Percentiles rank a stretch among this genome's conserved stretches.
These are phyloP conservation scores for Ogataea polymorpha DNA, from an alignment of 805 yeast species.

Conservation along the genomic window DNA sequence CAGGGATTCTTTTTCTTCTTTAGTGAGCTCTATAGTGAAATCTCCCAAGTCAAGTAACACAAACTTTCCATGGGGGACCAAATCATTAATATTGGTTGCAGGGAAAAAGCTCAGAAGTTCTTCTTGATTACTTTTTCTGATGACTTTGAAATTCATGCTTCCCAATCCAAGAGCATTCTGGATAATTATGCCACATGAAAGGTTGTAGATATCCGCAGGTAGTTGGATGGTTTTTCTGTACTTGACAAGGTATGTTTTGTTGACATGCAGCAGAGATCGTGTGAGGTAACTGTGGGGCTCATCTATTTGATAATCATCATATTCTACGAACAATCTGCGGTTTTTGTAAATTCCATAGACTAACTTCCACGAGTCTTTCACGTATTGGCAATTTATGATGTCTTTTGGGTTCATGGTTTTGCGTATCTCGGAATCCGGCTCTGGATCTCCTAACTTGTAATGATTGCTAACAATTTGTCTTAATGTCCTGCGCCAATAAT, in stretches of 20 bases:
- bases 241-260: conserved; percentile 47
- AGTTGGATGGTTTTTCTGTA: conserved; percentile 44
- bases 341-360: conserved; percentile 49
- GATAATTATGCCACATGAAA: conserved; percentile 50
- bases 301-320: conserved; percentile 38
- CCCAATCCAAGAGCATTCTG: conserved; percentile 56
- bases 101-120: conserved; percentile 46
- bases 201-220: conserved; percentile 47
- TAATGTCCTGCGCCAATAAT: conserved; percentile 33
- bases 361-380: conserved; percentile 55
- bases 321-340: conserved; percentile 50
- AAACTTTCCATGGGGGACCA: conserved; percentile 51
- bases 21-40: conserved; percentile 32
- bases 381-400: conserved; percentile 30
- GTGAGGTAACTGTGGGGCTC: conserved; percentile 43
- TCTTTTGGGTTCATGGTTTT: conserved; percentile 17
- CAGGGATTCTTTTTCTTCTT: background rate
- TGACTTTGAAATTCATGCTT: conserved; percentile 51
- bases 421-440: conserved; percentile 15
- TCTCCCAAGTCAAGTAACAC: conserved; percentile 50
- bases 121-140: conserved; percentile 30
- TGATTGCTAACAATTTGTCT: conserved; percentile 26
- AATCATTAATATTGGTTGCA: conserved; percentile 53
- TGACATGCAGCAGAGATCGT: conserved; percentile 40
- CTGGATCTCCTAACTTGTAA: conserved; percentile 22